phyloP scores from a whole-genome alignment of 805 yeast species.

The Millerago galiae region DNA sequence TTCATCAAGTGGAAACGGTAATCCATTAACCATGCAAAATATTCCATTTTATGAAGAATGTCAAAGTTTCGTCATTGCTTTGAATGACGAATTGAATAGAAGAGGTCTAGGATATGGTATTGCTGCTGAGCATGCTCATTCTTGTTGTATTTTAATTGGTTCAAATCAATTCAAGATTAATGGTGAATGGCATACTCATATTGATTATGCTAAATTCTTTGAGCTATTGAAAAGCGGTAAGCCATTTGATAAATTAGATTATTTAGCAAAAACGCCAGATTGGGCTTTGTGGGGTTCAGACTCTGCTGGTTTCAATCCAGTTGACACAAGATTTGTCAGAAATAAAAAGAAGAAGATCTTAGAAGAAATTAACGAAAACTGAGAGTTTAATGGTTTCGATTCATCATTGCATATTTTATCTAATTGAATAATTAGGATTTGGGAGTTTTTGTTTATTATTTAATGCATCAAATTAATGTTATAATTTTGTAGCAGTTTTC shows the following conservation, averaged over 20 bases:
- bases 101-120: conserved; percentile 72
- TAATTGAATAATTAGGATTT: no score
- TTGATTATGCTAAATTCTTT: conserved; percentile 73
- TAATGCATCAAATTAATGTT: no score
- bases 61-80: conserved; percentile 58
- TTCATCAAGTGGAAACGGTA: conserved; percentile 74
- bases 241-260: conserved; percentile 73
- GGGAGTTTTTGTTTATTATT: no score
- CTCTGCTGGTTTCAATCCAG: conserved; percentile 87
- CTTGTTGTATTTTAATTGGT: conserved; percentile 86
- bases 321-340: conserved; percentile 46
- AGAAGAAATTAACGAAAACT: conserved; percentile 1
- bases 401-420: not conserved
- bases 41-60: conserved; percentile 94
- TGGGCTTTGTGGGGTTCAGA: conserved; percentile 90
- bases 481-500: no score
- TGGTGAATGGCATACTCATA: conserved; percentile 83
- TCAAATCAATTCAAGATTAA: conserved; percentile 62
- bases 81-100: conserved; percentile 52
- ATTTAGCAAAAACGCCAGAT: conserved; percentile 71
- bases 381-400: not conserved
- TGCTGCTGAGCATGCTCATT: conserved; percentile 94
- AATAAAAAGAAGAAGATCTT: conserved; percentile 15
- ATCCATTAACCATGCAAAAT: conserved; percentile 90
- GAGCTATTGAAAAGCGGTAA: conserved; percentile 57